Evolutionary conservation across 768 basidiomycete species (phyloP), one percentile per base, ranked within the genome.

Genomic region (Russula foetens): DNA sequence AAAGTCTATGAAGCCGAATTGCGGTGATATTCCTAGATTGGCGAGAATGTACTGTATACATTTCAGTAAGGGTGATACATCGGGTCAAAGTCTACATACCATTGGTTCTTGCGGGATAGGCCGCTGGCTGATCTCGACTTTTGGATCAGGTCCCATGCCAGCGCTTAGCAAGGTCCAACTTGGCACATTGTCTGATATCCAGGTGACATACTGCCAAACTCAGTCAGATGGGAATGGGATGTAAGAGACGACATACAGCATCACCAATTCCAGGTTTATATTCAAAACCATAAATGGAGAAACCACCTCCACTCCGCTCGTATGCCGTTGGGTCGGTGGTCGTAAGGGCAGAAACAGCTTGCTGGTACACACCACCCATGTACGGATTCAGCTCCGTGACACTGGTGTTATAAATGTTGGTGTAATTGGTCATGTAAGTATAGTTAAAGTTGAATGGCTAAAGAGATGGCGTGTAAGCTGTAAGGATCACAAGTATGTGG

Each of bases 311-410:
- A 23, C 53, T 68, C n/a, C 39, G 67, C 68, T 65, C 65, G 66
- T 79, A 79, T 66, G 75, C 29, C 0, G 49, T 29, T 14, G 45
- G 59, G 14, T 63, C 24, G 17, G 90, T 90, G 12, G 65, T 60
- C 0, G 85, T 79, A 15, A 92, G 75, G 21, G 75, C 84, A 6
- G 91, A 93, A 0, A 86, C 86, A 2, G 92, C 87, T 68, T 95
- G 90, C 71, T 96, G 94, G 69, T 81, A 90, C 9, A 79, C 80
- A 50, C 87, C 88, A 45, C 94, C 94, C 19, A 73, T 77, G 69
- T 89, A 93, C 6, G 80, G 60, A 68, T 92, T 92, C 6, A 41
- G 24, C 15, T 1, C 0, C 7, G 61, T 48, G 7, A 33, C 1
- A 4, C 4, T 24, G n/a, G 61, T 2, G 24, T 58, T 31, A 26